Evolutionary conservation across 345 rosid genomes (phyloP).

Genomic region (Gossypium stocksii): DNA sequence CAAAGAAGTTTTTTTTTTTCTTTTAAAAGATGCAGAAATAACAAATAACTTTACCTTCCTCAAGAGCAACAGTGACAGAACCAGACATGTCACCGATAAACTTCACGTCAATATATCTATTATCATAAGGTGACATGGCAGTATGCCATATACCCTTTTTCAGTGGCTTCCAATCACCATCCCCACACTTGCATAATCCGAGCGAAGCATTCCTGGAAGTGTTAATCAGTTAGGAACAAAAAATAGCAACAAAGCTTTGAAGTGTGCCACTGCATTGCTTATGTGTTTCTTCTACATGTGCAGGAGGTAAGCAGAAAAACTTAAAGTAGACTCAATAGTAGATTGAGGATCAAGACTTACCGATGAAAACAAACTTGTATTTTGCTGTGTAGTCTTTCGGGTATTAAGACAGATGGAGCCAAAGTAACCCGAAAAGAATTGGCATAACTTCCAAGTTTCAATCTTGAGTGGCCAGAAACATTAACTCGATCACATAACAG

Average conservation of each 20-base stretch:
- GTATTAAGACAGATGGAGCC: constrained; percentile 44
- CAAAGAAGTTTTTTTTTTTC: neutral
- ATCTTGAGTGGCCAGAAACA: constrained; percentile 65
- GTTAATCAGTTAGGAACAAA: constrained; percentile 1
- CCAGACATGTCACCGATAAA: constrained; percentile 43
- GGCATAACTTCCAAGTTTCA: constrained; percentile 60
- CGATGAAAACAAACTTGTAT: constrained; percentile 75
- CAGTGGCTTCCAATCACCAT: constrained; percentile 63
- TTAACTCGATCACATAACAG: constrained; percentile 64
- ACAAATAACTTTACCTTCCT: constrained; percentile 46
- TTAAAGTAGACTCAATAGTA: neutral
- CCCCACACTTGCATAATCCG: constrained; percentile 61
- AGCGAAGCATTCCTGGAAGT: constrained; percentile 67
- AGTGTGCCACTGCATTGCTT: neutral
- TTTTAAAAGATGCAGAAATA: neutral
- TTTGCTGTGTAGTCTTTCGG: constrained; percentile 54
- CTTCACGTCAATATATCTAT: constrained; percentile 70
- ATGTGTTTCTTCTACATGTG: neutral
- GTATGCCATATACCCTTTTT: constrained; percentile 64
- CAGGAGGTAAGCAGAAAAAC: neutral
- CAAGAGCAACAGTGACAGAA: constrained; percentile 41
- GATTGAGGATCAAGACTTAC: constrained; percentile 34
- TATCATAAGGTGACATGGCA: constrained; percentile 72
- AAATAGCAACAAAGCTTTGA: neutral
- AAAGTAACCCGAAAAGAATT: constrained; percentile 48